A percentile compares a stretch with the other conserved stretches of the same genome.
Conservation (phyloP, 306 rosid species). For the Psophocarpus tetragonolobus region DNA sequence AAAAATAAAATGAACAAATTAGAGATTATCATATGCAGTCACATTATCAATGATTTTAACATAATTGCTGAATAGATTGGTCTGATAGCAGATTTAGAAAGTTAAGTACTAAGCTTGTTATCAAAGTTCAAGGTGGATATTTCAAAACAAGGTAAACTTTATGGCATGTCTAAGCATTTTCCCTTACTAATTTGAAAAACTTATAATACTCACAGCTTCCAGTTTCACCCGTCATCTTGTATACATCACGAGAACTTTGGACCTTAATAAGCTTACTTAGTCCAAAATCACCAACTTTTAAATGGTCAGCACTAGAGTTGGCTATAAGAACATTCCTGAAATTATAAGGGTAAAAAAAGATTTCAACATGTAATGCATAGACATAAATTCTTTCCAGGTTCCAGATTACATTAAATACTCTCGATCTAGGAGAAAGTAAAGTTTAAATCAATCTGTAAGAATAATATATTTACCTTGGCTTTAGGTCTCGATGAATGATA, state of each 20-base stretch:
- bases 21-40: constrained; percentile 1
- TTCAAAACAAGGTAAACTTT: constrained; percentile 4
- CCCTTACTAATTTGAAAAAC: constrained; percentile 15
- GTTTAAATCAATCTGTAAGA: constrained; percentile 15
- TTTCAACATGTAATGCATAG: constrained; percentile 9
- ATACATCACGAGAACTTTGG: constrained; percentile 76
- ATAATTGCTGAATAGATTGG: not conserved
- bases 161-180: constrained; percentile 3
- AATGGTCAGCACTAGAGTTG: constrained; percentile 83
- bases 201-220: constrained; percentile 81
- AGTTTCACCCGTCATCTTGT: constrained; percentile 98
- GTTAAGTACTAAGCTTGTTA: not conserved
- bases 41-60: not conserved
- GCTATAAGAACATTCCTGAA: constrained; percentile 88
- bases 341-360: constrained; percentile 10
- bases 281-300: constrained; percentile 94
- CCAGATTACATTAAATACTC: constrained; percentile 7
- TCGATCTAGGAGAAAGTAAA: not conserved
- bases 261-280: constrained; percentile 92
- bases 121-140: constrained; percentile 13
- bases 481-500: constrained; percentile 85
- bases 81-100: not conserved
- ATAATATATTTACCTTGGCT: constrained; percentile 64
- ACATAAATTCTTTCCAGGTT: constrained; percentile 29
- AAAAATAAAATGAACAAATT: not conserved